A percentile compares a stretch with the other conserved stretches of the same genome.
Conservation (phyloP, 768 basidiomycete species). For the Termitomyces sp. region DNA sequence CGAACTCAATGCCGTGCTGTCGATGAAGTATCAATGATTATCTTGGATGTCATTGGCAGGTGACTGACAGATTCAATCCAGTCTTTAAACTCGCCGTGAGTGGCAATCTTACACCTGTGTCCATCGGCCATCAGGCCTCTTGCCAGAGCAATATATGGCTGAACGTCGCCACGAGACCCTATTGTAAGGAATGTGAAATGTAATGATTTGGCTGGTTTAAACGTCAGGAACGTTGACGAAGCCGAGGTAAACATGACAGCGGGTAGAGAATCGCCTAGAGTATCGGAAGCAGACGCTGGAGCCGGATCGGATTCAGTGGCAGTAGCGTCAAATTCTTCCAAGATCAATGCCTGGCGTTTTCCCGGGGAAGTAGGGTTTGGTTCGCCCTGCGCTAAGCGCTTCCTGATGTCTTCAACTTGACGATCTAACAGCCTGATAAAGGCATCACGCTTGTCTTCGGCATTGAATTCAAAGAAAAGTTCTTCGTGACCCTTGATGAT, state of each 20-base stretch:
- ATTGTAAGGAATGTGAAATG: conserved; percentile 95
- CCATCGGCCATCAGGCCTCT: conserved; percentile 90
- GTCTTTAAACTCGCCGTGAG: conserved; percentile 89
- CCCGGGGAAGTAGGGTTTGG: conserved; percentile 37
- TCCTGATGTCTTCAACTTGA: conserved; percentile 71
- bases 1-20: conserved; percentile 94
- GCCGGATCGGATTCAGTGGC: conserved; percentile 33
- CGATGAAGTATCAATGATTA: conserved; percentile 1
- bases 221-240: conserved; percentile 95
- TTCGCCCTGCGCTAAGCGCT: conserved; percentile 41
- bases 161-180: conserved; percentile 94
- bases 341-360: conserved; percentile 66
- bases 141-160: conserved; percentile 94
- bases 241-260: conserved; percentile 96
- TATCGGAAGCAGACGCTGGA: conserved; percentile 46
- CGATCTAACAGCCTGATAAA: conserved; percentile 72
- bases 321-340: conserved; percentile 77
- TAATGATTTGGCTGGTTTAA: conserved; percentile 82
- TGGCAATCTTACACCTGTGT: conserved; percentile 86
- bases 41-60: not conserved
- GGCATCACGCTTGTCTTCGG: conserved; percentile 72
- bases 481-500: conserved; percentile 97
- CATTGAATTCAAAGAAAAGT: conserved; percentile 91
- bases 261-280: conserved; percentile 64
- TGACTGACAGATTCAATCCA: conserved; percentile 89